Evolutionary conservation across 306 rosid species (phyloP).

Genomic region (Glycine latifolia): DNA sequence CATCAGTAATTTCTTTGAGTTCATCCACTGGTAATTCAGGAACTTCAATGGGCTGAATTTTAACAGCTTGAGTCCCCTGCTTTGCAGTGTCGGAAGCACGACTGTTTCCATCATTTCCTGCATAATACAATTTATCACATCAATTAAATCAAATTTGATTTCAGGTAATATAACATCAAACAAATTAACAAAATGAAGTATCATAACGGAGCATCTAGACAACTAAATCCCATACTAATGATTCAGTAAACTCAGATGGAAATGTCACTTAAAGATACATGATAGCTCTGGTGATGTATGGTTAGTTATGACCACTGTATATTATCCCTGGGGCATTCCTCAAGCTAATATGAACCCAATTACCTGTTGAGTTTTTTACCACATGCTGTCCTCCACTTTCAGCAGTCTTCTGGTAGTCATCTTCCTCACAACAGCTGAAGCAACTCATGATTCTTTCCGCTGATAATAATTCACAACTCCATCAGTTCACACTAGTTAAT

Average conservation of each 20-base stretch:
- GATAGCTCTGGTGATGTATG: constrained; percentile 1
- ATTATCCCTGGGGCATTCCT: not conserved
- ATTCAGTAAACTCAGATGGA: constrained; percentile 13
- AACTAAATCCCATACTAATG: not conserved
- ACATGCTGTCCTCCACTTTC: constrained; percentile 68
- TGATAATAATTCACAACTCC: constrained; percentile 29
- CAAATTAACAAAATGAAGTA: constrained; percentile 9
- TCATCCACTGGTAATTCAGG: constrained; percentile 74
- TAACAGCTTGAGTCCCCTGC: constrained; percentile 73
- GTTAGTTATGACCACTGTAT: not conserved
- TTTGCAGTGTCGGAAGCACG: constrained; percentile 66
- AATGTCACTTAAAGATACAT: constrained; percentile 27
- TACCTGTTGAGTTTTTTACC: constrained; percentile 72
- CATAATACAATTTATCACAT: constrained; percentile 38
- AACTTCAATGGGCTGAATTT: constrained; percentile 85
- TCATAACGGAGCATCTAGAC: constrained; percentile 6
- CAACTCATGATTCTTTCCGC: constrained; percentile 70
- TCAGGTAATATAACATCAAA: not conserved
- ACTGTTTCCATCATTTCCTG: constrained; percentile 74
- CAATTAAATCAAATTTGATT: constrained; percentile 40
- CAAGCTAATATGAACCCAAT: constrained; percentile 25
- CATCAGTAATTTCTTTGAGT: constrained; percentile 76
- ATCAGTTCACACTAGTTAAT: constrained; percentile 34
- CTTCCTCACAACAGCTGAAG: constrained; percentile 80
- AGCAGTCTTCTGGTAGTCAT: constrained; percentile 62